phyloP scores from a whole-genome alignment of 1,284 basidiomycete genomes.

The Bondarzewia mesenterica region DNA sequence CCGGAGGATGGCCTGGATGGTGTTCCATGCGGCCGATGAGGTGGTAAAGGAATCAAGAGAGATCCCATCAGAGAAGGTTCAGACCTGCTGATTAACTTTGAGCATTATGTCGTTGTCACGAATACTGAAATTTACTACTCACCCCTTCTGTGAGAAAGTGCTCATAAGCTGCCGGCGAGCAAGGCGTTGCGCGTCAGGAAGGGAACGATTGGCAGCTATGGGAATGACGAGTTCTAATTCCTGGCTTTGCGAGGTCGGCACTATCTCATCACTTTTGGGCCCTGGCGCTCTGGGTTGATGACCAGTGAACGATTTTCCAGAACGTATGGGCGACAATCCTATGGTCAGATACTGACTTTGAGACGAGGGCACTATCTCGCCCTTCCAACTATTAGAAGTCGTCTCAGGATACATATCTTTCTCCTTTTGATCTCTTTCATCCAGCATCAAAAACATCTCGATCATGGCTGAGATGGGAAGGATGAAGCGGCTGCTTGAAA shows the following conservation, averaged over 20 bases:
- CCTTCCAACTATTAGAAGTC: not conserved
- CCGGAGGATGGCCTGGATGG: not conserved
- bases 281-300: not conserved
- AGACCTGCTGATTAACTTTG: too few relatives aligned
- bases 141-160: too few relatives aligned
- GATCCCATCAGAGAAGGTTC: not conserved
- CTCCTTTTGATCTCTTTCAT: not conserved
- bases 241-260: conserved; percentile 18
- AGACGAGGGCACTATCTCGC: conserved; percentile 2
- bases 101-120: too few relatives aligned
- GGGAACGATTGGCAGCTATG: not conserved
- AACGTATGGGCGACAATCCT: not conserved
- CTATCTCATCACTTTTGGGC: conserved; percentile 5
- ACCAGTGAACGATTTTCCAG: not conserved
- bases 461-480: not conserved
- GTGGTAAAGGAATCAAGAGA: not conserved
- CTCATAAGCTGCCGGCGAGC: too few relatives aligned
- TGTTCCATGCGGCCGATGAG: not conserved
- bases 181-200: too few relatives aligned
- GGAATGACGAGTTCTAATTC: conserved; percentile 13
- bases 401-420: not conserved
- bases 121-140: too few relatives aligned
- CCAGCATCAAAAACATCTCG: not conserved
- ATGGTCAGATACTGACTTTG: conserved; percentile 7
- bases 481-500: not conserved